Percentiles rank a stretch among this genome's conserved stretches.
Evolutionary conservation across 2,329 filamentous ascomycete species (phyloP).

Genomic region (Xylaria sp.): DNA sequence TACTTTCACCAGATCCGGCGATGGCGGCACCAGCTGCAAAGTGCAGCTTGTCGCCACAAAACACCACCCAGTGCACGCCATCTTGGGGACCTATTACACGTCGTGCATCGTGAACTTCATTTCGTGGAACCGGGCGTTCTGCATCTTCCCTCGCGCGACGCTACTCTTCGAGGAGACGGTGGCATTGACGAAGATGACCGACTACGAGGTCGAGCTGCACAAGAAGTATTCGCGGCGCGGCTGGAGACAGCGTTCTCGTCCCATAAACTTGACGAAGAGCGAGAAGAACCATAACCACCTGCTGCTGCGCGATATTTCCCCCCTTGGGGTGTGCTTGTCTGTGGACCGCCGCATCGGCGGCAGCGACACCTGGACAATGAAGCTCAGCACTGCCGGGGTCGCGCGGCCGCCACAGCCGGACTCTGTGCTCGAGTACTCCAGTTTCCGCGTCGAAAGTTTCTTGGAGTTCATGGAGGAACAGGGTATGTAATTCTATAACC

Average conservation of each 20-base stretch:
- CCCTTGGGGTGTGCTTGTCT: not conserved
- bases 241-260: slow-evolving; percentile 24
- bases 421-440: slow-evolving; percentile 29
- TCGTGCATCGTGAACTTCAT: slow-evolving; percentile 32
- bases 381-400: slow-evolving; percentile 18
- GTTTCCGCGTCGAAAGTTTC: slow-evolving; percentile 10
- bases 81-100: slow-evolving; percentile 25
- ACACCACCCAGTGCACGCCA: slow-evolving; percentile 17
- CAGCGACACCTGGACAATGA: slow-evolving; percentile 28
- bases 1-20: slow-evolving; percentile 12
- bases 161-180: slow-evolving; percentile 31
- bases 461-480: not conserved
- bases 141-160: slow-evolving; percentile 30
- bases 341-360: slow-evolving; percentile 26
- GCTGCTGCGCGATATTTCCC: not conserved
- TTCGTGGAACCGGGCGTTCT: slow-evolving; percentile 33
- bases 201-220: slow-evolving; percentile 19
- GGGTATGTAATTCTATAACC: not conserved
- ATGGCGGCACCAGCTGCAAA: slow-evolving; percentile 5
- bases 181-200: not conserved
- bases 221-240: slow-evolving; percentile 19
- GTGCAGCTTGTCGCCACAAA: slow-evolving; percentile 21
- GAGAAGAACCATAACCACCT: not conserved
- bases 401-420: slow-evolving; percentile 20
- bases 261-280: not conserved